Conservation (phyloP, 208 protist genomes). For the Leishmania arabica region DNA sequence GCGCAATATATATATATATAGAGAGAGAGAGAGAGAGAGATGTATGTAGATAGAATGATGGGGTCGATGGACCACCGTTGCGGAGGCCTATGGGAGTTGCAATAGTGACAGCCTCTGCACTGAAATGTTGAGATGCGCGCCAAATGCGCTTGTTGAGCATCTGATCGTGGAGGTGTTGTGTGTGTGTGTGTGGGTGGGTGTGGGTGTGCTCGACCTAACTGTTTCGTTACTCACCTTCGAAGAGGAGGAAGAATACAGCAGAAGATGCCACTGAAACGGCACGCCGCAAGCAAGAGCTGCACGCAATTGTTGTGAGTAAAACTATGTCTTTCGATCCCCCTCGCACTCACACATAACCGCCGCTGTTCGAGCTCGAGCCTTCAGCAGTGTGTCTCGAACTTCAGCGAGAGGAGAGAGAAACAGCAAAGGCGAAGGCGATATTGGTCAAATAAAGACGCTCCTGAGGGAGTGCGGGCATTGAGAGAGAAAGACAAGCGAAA, state of each 20-base stretch:
- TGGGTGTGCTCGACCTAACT: background rate
- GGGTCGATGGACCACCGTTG: background rate
- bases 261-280: background rate
- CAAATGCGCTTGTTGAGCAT: background rate
- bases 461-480: background rate
- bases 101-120: background rate
- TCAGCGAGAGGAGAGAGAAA: background rate
- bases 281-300: background rate
- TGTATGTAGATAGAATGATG: background rate
- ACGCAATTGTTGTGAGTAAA: background rate
- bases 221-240: background rate
- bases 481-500: background rate
- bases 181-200: background rate
- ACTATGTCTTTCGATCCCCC: background rate
- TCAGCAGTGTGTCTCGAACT: background rate
- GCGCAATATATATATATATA: background rate
- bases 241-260: background rate
- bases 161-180: background rate
- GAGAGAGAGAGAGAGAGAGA: background rate
- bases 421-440: background rate
- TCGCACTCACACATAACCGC: background rate
- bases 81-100: background rate
- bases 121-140: background rate
- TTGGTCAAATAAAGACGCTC: background rate
- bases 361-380: background rate